Evolutionary conservation across 352 stramenopile species (phyloP), one percentile per base, ranked within the genome.

Genomic region (Pythium monospermum): DNA sequence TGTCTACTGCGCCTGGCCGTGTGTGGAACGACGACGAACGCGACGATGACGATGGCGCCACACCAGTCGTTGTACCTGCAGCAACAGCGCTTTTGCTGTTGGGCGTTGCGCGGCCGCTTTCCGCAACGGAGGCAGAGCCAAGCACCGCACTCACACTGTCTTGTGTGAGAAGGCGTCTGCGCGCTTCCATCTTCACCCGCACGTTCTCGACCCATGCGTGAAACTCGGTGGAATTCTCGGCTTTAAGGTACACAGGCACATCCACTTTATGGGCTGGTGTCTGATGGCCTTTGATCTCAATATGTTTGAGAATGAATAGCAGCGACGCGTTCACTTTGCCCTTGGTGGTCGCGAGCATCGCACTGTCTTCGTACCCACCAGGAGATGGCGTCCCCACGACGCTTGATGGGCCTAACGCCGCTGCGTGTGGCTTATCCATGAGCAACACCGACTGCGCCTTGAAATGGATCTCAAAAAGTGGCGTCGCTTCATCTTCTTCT

Each of bases 391-490:
- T n/a, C n/a, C n/a, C n/a, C n/a, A n/a, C n/a, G n/a, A n/a, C n/a
- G n/a, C n/a, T n/a, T n/a, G n/a, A n/a, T n/a, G n/a, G n/a, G 5
- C 36, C 21, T 3, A 18, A 7, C 21, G 37, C 28, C 3, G 11
- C 32, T 12, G 21, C 37, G 7, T 16, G 25, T 27, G 41, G 49
- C 28, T 68, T 69, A 11, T 73, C 71, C 8, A 66, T 38, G 28
- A 57, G 19, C 19, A 83, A 43, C 1, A 73, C 26, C 22, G 74
- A 83, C 16, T 83, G 61, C 19, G 49, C 49, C 5, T 61, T 76
- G 30, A 89, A 91, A 12, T 64, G 54, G 42, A 89, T 66, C 48
- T 87, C 68, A 51, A 89, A 86, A 18, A 88, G 55, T 35, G 73
- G 72, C 32, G 53, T 55, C 0, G 73, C 48, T 10, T 69, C 61